Evolutionary conservation across 768 basidiomycete species (phyloP).

Genomic region (Boletus subcaerulescens): DNA sequence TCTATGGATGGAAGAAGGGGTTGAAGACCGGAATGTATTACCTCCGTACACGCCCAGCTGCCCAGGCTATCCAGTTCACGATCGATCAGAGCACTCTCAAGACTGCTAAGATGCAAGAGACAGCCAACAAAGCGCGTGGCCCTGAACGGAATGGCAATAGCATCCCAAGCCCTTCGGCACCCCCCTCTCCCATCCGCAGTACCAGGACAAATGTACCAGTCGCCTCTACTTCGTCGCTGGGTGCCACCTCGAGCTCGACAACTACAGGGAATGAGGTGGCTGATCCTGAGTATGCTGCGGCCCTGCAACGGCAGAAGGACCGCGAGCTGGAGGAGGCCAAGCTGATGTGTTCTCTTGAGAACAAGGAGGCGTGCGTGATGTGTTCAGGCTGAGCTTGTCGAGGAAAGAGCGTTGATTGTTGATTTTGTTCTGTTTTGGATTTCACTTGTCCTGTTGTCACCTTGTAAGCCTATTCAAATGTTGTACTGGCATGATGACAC

Average conservation of each 20-base stretch:
- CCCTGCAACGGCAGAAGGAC: conserved; percentile 64
- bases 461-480: conserved; percentile 13
- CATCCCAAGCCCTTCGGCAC: conserved; percentile 25
- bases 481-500: conserved; percentile 13
- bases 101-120: conserved; percentile 38
- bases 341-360: conserved; percentile 82
- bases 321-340: conserved; percentile 80
- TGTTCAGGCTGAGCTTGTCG: conserved; percentile 63
- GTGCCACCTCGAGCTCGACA: conserved; percentile 10
- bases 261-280: conserved; percentile 37
- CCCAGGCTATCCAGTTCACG: conserved; percentile 97
- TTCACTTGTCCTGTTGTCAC: background rate
- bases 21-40: conserved; percentile 99
- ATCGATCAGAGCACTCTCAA: conserved; percentile 81
- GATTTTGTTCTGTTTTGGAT: conserved; percentile 1
- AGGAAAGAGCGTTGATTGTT: background rate
- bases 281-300: conserved; percentile 77
- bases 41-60: conserved; percentile 90
- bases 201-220: conserved; percentile 35
- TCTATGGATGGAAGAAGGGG: conserved; percentile 99
- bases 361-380: conserved; percentile 94
- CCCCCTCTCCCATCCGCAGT: conserved; percentile 25
- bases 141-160: conserved; percentile 13
- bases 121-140: conserved; percentile 15
- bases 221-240: conserved; percentile 18